Conservation (phyloP, 768 basidiomycete species). For the Amanita rubescens region DNA sequence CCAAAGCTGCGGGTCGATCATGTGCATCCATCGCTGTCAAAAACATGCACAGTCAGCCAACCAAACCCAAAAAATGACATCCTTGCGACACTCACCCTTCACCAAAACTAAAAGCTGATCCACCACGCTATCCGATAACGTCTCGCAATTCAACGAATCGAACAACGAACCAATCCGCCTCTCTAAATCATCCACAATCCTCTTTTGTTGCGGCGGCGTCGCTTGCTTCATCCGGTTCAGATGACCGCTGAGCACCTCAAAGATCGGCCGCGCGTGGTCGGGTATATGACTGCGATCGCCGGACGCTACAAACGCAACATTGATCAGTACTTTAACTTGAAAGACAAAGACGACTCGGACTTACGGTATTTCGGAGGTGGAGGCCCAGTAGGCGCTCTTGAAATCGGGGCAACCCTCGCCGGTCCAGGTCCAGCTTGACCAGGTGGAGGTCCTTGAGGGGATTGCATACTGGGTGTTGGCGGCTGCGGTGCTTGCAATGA, state of each 20-base stretch:
- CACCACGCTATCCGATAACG: constrained; percentile 60
- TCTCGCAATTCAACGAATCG: constrained; percentile 88
- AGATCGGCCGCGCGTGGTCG: constrained; percentile 56
- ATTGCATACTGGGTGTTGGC: background rate
- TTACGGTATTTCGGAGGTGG: constrained; percentile 22
- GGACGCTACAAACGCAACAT: constrained; percentile 45
- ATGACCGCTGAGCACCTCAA: constrained; percentile 54
- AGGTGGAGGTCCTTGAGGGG: constrained; percentile 12
- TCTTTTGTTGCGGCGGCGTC: constrained; percentile 77
- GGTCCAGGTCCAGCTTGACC: background rate
- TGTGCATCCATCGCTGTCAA: constrained; percentile 68
- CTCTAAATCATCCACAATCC: constrained; percentile 81
- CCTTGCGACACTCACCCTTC: constrained; percentile 45
- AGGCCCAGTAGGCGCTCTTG: constrained; percentile 15
- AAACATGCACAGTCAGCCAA: constrained; percentile 1
- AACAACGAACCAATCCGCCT: constrained; percentile 80
- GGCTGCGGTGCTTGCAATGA: constrained; percentile 12
- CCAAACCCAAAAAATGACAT: background rate
- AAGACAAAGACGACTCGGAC: constrained; percentile 13
- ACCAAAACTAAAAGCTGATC: constrained; percentile 66
- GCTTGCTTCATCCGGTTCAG: constrained; percentile 63
- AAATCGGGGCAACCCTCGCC: background rate
- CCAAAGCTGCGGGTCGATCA: constrained; percentile 71
- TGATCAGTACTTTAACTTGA: constrained; percentile 3
- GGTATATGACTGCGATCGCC: constrained; percentile 95